phyloP scores from a whole-genome alignment of 2,329 filamentous ascomycete species.

The Pyrenophora teres region DNA sequence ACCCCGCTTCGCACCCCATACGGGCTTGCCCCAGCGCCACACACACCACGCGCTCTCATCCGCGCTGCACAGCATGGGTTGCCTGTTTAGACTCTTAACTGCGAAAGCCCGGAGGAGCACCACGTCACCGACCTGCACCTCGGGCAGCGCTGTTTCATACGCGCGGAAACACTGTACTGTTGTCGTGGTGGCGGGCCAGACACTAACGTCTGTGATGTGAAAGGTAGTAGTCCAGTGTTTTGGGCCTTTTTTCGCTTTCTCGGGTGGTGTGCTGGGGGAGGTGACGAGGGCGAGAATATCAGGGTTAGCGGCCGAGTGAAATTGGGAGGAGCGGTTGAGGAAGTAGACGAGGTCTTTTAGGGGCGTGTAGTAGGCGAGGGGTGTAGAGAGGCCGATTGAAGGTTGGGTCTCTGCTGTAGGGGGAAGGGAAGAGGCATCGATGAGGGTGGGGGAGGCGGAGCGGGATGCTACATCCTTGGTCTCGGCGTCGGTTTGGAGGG shows the following conservation, averaged over 20 bases:
- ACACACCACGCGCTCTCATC: slow-evolving; percentile 56
- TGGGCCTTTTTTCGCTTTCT: slow-evolving; percentile 49
- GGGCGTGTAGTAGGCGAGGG: slow-evolving; percentile 53
- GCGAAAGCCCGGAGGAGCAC: slow-evolving; percentile 51
- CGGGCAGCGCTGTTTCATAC: slow-evolving; percentile 49
- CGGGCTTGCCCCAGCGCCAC: slow-evolving; percentile 47
- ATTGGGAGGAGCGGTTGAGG: slow-evolving; percentile 48
- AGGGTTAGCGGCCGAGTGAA: slow-evolving; percentile 43
- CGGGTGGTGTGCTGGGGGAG: slow-evolving; percentile 35
- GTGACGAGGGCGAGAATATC: slow-evolving; percentile 54
- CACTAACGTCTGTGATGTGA: slow-evolving; percentile 47
- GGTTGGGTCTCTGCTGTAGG: slow-evolving; percentile 20
- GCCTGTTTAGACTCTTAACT: slow-evolving; percentile 50
- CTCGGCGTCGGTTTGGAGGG: slow-evolving; percentile 27
- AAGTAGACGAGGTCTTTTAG: slow-evolving; percentile 47
- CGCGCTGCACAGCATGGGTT: slow-evolving; percentile 44
- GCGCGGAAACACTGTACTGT: slow-evolving; percentile 52
- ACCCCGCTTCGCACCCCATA: slow-evolving; percentile 34
- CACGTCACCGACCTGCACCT: slow-evolving; percentile 50
- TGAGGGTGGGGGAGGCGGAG: slow-evolving; percentile 8
- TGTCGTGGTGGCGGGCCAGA: slow-evolving; percentile 26
- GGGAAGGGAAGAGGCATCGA: slow-evolving; percentile 22
- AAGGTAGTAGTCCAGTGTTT: slow-evolving; percentile 52
- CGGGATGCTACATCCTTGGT: slow-evolving; percentile 7
- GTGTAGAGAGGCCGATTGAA: slow-evolving; percentile 48